Evolutionary conservation across 345 rosid genomes (phyloP), one percentile per base, ranked within the genome.

Genomic region (Rhizophora apiculata): DNA sequence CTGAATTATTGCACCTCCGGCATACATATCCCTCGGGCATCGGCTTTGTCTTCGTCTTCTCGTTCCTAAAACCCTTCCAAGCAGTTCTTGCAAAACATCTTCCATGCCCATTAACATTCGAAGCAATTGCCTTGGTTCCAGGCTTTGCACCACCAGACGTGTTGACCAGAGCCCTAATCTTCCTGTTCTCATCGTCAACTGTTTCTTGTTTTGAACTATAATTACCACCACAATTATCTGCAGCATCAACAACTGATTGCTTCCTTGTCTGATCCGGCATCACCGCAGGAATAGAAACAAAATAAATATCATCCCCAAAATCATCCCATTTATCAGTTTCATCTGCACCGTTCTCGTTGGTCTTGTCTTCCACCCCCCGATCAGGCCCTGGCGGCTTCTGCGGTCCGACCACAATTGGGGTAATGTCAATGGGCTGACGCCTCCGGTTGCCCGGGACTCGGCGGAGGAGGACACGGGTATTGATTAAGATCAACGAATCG

Each of bases 11-110:
- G 73, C 99, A 95, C 67, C 99, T 91, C 76, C 90, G 96, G 69
- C 99, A 95, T 29, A 89, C 74, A 77, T 95, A 95, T 63, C 98
- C 99, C 56, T 85, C 90, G 37, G 99, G 99, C 67, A 37, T 13
- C 10, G 13, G 11, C 43, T 37, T 37, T 37, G 43, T 37, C 43
- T 37, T 37, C 43, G 43, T 37, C 43, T 37, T 37, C 43, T 37
- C 43, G 43, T 37, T 8, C 11, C 43, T 37, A 37, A 37, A 37
- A 8, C 11, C 43, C 3, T 13, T 8, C 13, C 13, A 37, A 8
- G 97, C 97, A 15, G 91, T 92, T 86, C 87, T 95, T 73, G 91
- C 94, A 67, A 86, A 92, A 75, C 97, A 97, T 86, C 97, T 89
- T 65, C 98, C 98, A 1, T 34, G 74, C 37, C 37, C 43, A 8